Percentiles rank a stretch among this genome's conserved stretches.
phyloP scores from a whole-genome alignment of 345 rosid species.

The Sonneratia alba region DNA sequence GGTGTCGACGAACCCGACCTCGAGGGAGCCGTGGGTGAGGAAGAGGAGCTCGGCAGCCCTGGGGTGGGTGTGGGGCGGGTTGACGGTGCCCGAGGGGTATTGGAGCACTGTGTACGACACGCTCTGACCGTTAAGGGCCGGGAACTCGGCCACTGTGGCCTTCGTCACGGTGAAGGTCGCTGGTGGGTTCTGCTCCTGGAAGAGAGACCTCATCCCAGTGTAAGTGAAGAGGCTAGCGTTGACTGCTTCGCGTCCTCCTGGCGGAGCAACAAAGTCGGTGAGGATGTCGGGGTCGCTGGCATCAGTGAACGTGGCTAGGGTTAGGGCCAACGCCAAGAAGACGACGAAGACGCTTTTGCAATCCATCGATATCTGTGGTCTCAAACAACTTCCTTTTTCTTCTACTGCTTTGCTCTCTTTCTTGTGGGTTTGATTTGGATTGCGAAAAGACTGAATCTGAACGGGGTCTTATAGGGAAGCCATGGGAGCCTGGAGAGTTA shows the following conservation, averaged over 20 bases:
- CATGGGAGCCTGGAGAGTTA: neutral
- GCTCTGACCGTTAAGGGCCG: conserved; percentile 20
- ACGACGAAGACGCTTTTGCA: neutral
- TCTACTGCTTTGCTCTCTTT: neutral
- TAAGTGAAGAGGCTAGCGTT: conserved; percentile 17
- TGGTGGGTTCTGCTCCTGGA: neutral
- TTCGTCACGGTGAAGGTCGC: conserved; percentile 8
- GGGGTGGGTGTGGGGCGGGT: conserved; percentile 23
- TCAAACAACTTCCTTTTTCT: conserved; percentile 1
- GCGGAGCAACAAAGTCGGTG: conserved; percentile 16
- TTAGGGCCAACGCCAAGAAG: neutral
- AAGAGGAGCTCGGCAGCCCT: conserved; percentile 19
- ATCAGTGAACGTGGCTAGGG: neutral
- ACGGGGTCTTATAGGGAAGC: neutral
- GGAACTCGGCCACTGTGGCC: conserved; percentile 14
- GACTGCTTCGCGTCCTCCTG: neutral
- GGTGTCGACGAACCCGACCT: conserved; percentile 22
- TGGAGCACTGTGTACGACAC: conserved; percentile 15
- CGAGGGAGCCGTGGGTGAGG: conserved; percentile 8
- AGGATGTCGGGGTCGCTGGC: conserved; percentile 15
- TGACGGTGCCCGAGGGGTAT: conserved; percentile 12
- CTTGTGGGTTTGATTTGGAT: neutral
- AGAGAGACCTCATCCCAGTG: conserved; percentile 3
- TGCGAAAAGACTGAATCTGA: neutral
- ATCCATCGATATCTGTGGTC: conserved; percentile 1